Base-by-base conservation (phyloP, 2,329 filamentous ascomycete species). In the Seiridium unicorne region DNA sequence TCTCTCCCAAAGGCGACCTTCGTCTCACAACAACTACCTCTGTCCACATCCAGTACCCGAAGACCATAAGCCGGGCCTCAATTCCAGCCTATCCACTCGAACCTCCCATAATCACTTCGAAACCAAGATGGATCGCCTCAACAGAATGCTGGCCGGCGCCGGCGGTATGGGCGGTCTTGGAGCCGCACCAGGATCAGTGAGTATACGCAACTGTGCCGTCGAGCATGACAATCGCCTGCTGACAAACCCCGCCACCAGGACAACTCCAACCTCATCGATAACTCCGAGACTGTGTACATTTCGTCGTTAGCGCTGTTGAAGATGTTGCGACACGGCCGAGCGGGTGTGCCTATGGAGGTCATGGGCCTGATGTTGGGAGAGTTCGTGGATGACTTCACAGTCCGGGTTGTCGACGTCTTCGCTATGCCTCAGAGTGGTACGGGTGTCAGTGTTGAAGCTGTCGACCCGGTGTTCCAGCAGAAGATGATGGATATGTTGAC, bases 401-500 rank as follows among this genome's bases (percentile, higher is more conserved):
- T 99, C 64, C 90, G 94, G 67, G 95, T 99, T 11, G 94, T 98
- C 67, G 95, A 99, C 77, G 95, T 99, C 35, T 99, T 99, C 77
- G 95, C 95, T 62, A 99, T 99, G 95, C 95, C 95, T 26, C 95
- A 99, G 76, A 97, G 93, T 69, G 95, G 95, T 79, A 99, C 95
- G 1, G 95, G 95, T 68, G 95, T 99, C 68, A 97, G 92, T 77
- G 95, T 99, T 70, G 95, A 99, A 79, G 96, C 95, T 56, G 95
- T 99, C 64, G 95, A 99, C 74, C 93, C 93, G 8, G 95, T 99
- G 40, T 99, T 99, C 77, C 95, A 99, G 81, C 97, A 93, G 72
- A 99, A 97, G 84, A 99, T 99, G 95, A 99, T 99, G 95, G 95
- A 99, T 75, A 98, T 99, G 95, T 82, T 99, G 74, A 86, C 91